Percentiles rank a stretch among this genome's conserved stretches.
Evolutionary conservation across 768 basidiomycete species (phyloP).

Genomic region (Epithele typhae): DNA sequence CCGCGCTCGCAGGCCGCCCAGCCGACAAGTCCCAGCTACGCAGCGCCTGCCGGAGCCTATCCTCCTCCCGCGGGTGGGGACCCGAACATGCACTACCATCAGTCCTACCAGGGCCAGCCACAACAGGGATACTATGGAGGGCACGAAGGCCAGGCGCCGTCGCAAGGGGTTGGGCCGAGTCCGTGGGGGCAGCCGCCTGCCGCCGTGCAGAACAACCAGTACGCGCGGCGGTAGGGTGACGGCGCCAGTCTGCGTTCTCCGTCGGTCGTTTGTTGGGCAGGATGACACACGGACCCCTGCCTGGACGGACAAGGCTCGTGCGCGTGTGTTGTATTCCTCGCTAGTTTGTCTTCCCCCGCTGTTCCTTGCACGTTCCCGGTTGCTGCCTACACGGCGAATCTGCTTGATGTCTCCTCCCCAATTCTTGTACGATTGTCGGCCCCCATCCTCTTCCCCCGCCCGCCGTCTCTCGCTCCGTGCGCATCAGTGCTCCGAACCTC

Average conservation of each 20-base stretch:
- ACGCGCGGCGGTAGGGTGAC: slow-evolving; percentile 17
- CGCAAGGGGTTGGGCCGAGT: slow-evolving; percentile 9
- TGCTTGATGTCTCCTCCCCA: neutral
- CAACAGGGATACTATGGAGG: slow-evolving; percentile 7
- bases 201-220: slow-evolving; percentile 25
- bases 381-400: slow-evolving; percentile 5
- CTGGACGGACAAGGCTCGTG: slow-evolving; percentile 15
- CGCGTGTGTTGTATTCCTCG: slow-evolving; percentile 9
- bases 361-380: slow-evolving; percentile 1
- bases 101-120: slow-evolving; percentile 9
- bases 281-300: slow-evolving; percentile 16
- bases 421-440: slow-evolving; percentile 7
- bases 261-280: slow-evolving; percentile 8
- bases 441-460: neutral
- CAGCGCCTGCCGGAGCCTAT: slow-evolving; percentile 9
- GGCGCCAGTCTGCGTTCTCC: neutral
- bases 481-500: neutral
- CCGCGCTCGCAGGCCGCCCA: slow-evolving; percentile 13
- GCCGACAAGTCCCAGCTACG: slow-evolving; percentile 17
- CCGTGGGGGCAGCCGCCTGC: slow-evolving; percentile 23
- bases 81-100: slow-evolving; percentile 16
- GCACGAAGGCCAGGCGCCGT: slow-evolving; percentile 14
- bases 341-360: slow-evolving; percentile 3
- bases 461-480: neutral
- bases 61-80: slow-evolving; percentile 11